Percentiles rank a stretch among this genome's conserved stretches.
Evolutionary conservation across 306 rosid genomes (phyloP).

Genomic region (Acacia melanoxylon): DNA sequence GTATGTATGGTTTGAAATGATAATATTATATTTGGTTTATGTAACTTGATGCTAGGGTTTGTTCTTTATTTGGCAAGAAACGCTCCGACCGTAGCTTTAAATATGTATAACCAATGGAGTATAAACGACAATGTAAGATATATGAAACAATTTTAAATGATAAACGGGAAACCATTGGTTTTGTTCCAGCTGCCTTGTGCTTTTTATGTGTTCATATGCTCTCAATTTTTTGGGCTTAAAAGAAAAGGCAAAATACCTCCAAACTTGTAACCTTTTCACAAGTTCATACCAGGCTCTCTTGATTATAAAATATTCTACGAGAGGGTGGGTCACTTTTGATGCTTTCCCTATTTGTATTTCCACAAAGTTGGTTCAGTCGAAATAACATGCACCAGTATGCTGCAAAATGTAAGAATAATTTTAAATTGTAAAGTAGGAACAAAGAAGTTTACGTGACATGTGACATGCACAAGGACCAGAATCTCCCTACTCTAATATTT

Average conservation of each 20-base stretch:
- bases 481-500: background rate
- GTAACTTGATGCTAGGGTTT: background rate
- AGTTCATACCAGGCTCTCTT: background rate
- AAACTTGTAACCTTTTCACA: background rate
- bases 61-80: background rate
- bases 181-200: conserved; percentile 13
- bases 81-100: background rate
- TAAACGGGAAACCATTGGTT: conserved; percentile 34
- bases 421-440: background rate
- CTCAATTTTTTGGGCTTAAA: background rate
- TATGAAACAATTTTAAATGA: background rate
- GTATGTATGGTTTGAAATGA: background rate
- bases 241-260: background rate
- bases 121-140: too few species aligned
- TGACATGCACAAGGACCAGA: background rate
- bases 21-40: background rate
- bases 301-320: background rate
- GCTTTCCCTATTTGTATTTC: background rate
- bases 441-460: background rate
- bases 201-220: background rate
- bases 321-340: background rate
- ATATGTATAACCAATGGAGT: background rate
- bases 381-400: background rate
- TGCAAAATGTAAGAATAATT: background rate
- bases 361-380: background rate